Evolutionary conservation across 1,284 basidiomycete species (phyloP).

Genomic region (Cryptococcus floricola): DNA sequence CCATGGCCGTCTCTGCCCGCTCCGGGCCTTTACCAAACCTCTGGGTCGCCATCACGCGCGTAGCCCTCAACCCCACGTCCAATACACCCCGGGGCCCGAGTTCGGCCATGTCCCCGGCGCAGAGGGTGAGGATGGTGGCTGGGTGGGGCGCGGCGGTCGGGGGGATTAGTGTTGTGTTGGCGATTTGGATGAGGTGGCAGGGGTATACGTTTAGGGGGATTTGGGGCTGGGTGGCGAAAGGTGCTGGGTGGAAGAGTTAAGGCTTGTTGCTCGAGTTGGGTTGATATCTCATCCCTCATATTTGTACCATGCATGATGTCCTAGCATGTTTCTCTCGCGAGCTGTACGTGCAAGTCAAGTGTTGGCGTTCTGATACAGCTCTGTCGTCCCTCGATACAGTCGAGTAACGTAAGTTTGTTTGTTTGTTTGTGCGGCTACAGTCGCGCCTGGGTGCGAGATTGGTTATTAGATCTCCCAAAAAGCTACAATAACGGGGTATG

Average conservation of each 20-base stretch:
- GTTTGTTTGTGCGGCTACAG: no score
- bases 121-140: slow-evolving; percentile 32
- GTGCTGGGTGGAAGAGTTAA: not conserved
- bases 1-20: slow-evolving; percentile 84
- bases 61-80: slow-evolving; percentile 43
- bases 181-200: slow-evolving; percentile 45
- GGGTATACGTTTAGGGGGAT: slow-evolving; percentile 41
- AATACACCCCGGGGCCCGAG: slow-evolving; percentile 42
- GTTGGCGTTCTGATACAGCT: no score
- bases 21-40: slow-evolving; percentile 53
- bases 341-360: no score
- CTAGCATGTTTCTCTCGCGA: no score
- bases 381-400: no score
- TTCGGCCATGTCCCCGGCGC: slow-evolving; percentile 32
- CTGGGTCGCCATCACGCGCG: slow-evolving; percentile 46
- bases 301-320: not conserved
- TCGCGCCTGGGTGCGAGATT: no score
- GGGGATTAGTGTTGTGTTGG: slow-evolving; percentile 27
- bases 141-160: slow-evolving; percentile 26
- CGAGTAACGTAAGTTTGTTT: no score
- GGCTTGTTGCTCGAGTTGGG: not conserved
- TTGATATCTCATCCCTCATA: not conserved
- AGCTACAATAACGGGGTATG: no score
- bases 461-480: no score
- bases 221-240: slow-evolving; percentile 36